A percentile compares a stretch with the other conserved stretches of the same genome.
These are phyloP conservation scores for Limnomonas spitsbergensis DNA, from an alignment of 139 green algal species.

Conservation along the genomic window DNA sequence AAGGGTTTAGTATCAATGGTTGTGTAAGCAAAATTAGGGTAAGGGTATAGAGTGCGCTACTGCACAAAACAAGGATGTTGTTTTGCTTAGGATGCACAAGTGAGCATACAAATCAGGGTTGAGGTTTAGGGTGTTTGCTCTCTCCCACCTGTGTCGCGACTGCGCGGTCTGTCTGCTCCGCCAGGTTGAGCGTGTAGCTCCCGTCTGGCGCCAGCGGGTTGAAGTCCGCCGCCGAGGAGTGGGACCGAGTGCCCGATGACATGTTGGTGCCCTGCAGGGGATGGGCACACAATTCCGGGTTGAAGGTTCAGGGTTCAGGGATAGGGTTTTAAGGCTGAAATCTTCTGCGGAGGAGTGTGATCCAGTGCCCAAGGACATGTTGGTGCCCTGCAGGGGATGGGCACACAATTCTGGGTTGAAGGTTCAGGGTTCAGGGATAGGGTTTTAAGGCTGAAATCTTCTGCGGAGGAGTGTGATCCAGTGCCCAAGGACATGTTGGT, in stretches of 20 bases:
- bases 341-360: conserved; percentile 15
- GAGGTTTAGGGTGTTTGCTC: too few species aligned
- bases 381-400: conserved; percentile 56
- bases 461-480: conserved; percentile 5
- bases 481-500: conserved; percentile 48
- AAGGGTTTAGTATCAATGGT: too few species aligned
- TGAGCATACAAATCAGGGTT: too few species aligned
- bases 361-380: conserved; percentile 40
- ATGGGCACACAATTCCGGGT: background rate
- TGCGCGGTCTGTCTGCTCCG: conserved; percentile 36
- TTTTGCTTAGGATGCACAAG: too few species aligned
- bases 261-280: conserved; percentile 61
- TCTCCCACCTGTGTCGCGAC: conserved; percentile 50
- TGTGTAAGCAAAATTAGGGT: too few species aligned
- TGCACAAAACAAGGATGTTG: too few species aligned
- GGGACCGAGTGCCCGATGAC: conserved; percentile 23
- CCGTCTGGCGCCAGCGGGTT: conserved; percentile 67
- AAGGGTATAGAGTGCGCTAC: too few species aligned
- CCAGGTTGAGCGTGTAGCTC: conserved; percentile 52
- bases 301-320: conserved; percentile 23
- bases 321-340: too few species aligned
- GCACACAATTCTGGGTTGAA: background rate
- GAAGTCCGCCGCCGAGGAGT: conserved; percentile 42
- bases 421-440: too few species aligned
- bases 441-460: conserved; percentile 68